phyloP scores from a whole-genome alignment of 768 basidiomycete species.

The Daedaleopsis sinensis region DNA sequence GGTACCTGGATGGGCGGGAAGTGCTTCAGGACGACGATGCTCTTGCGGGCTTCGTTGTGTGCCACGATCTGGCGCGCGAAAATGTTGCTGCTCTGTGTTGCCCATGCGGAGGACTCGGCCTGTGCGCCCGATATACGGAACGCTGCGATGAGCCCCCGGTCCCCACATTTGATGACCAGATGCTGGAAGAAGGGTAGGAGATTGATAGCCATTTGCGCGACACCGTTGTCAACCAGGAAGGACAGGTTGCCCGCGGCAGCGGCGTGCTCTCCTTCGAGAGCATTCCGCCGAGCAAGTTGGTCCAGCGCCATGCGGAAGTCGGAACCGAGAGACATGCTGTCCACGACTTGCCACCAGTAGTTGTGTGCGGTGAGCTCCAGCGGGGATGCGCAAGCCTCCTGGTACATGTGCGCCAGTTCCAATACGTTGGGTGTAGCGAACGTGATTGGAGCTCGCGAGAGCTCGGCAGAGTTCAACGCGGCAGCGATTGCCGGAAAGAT shows the following conservation, averaged over 20 bases:
- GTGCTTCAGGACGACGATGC: conserved; percentile 68
- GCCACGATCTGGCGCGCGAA: conserved; percentile 53
- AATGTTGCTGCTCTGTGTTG: conserved; percentile 47
- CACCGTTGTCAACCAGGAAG: conserved; percentile 69
- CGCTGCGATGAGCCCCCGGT: conserved; percentile 62
- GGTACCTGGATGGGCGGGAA: conserved; percentile 59
- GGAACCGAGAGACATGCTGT: conserved; percentile 65
- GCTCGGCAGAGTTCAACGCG: conserved; percentile 33
- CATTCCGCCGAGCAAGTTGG: conserved; percentile 52
- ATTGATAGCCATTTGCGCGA: conserved; percentile 79
- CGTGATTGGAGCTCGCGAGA: conserved; percentile 51
- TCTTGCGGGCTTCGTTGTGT: conserved; percentile 45
- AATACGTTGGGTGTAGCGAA: conserved; percentile 85
- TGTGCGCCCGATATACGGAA: conserved; percentile 54
- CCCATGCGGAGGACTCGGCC: conserved; percentile 53
- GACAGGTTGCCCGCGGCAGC: conserved; percentile 45
- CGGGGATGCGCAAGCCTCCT: conserved; percentile 46
- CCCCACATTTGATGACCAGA: conserved; percentile 85
- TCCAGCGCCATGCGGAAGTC: conserved; percentile 70
- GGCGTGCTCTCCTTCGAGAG: conserved; percentile 40
- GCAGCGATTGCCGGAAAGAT: conserved; percentile 67
- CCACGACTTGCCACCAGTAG: conserved; percentile 67
- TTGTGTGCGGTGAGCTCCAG: conserved; percentile 54
- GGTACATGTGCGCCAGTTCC: conserved; percentile 70
- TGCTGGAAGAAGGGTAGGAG: conserved; percentile 86